A percentile compares a stretch with the other conserved stretches of the same genome.
These are phyloP conservation scores for Trichopus zeylanicus DNA, from an alignment of 116 monocot genomes.

Conservation along the genomic window DNA sequence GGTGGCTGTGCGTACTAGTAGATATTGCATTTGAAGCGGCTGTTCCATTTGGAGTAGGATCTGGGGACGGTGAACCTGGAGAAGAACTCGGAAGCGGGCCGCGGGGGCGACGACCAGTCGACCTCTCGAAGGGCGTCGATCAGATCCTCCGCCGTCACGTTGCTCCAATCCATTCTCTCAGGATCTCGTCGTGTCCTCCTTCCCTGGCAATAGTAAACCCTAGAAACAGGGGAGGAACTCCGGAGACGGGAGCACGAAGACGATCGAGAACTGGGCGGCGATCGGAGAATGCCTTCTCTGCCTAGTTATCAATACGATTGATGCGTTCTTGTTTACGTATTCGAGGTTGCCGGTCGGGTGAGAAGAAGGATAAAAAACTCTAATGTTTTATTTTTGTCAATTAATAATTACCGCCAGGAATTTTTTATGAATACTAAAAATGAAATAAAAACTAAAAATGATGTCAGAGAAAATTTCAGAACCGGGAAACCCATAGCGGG, in stretches of 20 bases:
- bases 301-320: too few species aligned
- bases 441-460: neutral
- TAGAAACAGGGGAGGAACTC: neutral
- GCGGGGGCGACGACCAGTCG: slow-evolving; percentile 93
- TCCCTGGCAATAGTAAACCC: too few species aligned
- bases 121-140: slow-evolving; percentile 90
- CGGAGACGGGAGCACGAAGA: too few species aligned
- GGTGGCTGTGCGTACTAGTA: slow-evolving; percentile 55
- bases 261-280: too few species aligned
- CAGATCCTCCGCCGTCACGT: slow-evolving; percentile 88
- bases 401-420: too few species aligned
- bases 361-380: too few species aligned
- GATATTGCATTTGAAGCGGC: slow-evolving; percentile 88
- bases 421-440: too few species aligned
- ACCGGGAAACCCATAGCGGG: slow-evolving; percentile 10
- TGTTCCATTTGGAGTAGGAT: slow-evolving; percentile 80
- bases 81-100: slow-evolving; percentile 87
- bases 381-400: too few species aligned
- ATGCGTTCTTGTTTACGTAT: too few species aligned
- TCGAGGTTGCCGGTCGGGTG: too few species aligned
- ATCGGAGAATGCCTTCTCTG: too few species aligned
- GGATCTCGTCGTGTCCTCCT: too few species aligned
- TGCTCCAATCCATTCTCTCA: slow-evolving; percentile 99
- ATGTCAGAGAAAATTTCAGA: slow-evolving; percentile 1
- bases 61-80: slow-evolving; percentile 77